A percentile compares a stretch with the other conserved stretches of the same genome.
Evolutionary conservation across 495 filamentous ascomycete species (phyloP).

Genomic region (Cercophora samala): DNA sequence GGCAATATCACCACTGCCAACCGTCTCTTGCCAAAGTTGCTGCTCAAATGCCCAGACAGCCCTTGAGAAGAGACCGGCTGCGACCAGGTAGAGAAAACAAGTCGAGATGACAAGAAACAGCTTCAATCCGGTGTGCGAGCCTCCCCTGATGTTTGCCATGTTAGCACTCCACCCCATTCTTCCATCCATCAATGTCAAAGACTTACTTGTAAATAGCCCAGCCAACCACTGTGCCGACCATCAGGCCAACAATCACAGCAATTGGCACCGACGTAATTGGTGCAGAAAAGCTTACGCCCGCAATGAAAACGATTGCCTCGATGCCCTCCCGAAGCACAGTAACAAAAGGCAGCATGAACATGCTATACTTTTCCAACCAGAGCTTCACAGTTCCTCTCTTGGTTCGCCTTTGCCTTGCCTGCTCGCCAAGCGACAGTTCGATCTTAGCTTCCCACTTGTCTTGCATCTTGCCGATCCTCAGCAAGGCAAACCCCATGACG

Average conservation of each 20-base stretch:
- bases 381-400: slow-evolving; percentile 50
- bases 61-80: slow-evolving; percentile 75
- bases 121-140: slow-evolving; percentile 61
- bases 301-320: slow-evolving; percentile 78
- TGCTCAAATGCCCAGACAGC: slow-evolving; percentile 70
- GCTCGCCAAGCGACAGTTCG: slow-evolving; percentile 58
- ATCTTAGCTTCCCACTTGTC: slow-evolving; percentile 83
- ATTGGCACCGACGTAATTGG: slow-evolving; percentile 73
- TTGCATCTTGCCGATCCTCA: slow-evolving; percentile 80
- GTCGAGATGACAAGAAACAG: slow-evolving; percentile 78
- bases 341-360: slow-evolving; percentile 80
- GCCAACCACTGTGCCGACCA: slow-evolving; percentile 60
- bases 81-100: slow-evolving; percentile 82
- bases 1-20: slow-evolving; percentile 64
- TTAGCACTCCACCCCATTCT: neutral
- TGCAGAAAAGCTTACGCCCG: slow-evolving; percentile 71
- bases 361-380: slow-evolving; percentile 71
- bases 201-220: slow-evolving; percentile 75
- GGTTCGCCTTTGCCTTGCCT: slow-evolving; percentile 27
- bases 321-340: slow-evolving; percentile 81
- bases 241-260: slow-evolving; percentile 64
- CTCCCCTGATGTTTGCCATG: slow-evolving; percentile 36
- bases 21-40: slow-evolving; percentile 59
- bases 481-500: slow-evolving; percentile 69
- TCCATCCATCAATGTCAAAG: neutral